Evolutionary conservation across 306 rosid genomes (phyloP).

Genomic region (Cucurbita ficifolia): DNA sequence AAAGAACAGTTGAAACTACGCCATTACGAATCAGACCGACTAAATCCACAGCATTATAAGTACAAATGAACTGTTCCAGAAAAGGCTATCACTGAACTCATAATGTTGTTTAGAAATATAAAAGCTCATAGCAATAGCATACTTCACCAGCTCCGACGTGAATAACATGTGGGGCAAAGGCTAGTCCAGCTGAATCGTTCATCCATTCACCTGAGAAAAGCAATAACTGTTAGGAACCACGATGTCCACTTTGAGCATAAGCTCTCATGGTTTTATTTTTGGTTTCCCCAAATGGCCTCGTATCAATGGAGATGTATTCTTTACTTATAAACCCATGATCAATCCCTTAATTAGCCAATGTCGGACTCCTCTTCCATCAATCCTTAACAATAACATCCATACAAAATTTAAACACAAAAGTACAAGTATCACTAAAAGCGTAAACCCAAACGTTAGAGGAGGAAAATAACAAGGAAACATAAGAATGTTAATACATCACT

Average conservation of each 20-base stretch:
- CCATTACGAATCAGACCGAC: neutral
- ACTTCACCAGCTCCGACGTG: conserved; percentile 75
- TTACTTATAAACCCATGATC: no score
- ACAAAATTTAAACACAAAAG: neutral
- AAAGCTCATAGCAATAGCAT: conserved; percentile 9
- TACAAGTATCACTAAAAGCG: neutral
- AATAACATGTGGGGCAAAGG: conserved; percentile 91
- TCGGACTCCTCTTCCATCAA: no score
- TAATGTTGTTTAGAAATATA: neutral
- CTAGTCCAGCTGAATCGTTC: conserved; percentile 87
- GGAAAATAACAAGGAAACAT: neutral
- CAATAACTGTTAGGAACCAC: no score
- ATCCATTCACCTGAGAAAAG: conserved; percentile 77
- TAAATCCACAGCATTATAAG: neutral
- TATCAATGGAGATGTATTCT: no score
- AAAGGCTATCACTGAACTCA: neutral
- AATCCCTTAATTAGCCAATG: no score
- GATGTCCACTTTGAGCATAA: no score
- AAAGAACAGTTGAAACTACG: neutral
- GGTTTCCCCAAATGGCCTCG: no score
- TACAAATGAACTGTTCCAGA: neutral
- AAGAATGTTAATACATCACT: neutral
- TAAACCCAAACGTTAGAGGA: neutral
- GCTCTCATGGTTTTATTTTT: no score
- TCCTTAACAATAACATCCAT: neutral